Conservation (phyloP, 2,329 filamentous ascomycete genomes). For the Fusarium xylarioides region DNA sequence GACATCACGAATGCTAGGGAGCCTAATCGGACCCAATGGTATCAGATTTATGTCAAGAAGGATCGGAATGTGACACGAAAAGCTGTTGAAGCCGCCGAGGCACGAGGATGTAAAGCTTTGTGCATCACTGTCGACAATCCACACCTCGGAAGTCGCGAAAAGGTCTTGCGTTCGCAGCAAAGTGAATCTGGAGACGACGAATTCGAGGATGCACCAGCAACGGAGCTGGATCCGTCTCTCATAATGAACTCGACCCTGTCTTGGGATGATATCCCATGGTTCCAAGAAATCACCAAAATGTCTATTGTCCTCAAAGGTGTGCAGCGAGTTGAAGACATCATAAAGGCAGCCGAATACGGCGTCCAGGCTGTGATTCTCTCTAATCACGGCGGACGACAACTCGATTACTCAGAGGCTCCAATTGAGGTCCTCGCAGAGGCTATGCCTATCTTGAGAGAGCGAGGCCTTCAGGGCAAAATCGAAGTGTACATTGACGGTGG, state of each 20-base stretch:
- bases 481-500: slow-evolving; percentile 94
- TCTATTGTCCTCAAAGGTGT: slow-evolving; percentile 95
- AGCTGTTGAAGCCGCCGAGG: slow-evolving; percentile 9
- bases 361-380: slow-evolving; percentile 90
- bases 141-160: slow-evolving; percentile 20
- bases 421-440: slow-evolving; percentile 91
- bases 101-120: slow-evolving; percentile 5
- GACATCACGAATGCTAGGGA: not conserved
- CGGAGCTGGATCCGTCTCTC: slow-evolving; percentile 21
- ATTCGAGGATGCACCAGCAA: slow-evolving; percentile 19
- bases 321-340: slow-evolving; percentile 91
- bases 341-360: slow-evolving; percentile 79
- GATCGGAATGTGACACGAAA: not conserved
- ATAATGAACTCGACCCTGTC: slow-evolving; percentile 74
- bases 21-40: slow-evolving; percentile 3
- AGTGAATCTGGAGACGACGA: not conserved
- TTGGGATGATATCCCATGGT: slow-evolving; percentile 96
- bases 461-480: slow-evolving; percentile 75
- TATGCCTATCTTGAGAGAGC: slow-evolving; percentile 80
- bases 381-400: slow-evolving; percentile 93
- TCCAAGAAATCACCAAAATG: slow-evolving; percentile 86
- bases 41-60: slow-evolving; percentile 24
- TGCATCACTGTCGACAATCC: slow-evolving; percentile 28
- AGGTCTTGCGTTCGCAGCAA: slow-evolving; percentile 1
- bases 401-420: slow-evolving; percentile 87